phyloP scores from a whole-genome alignment of 2,329 filamentous ascomycete species.

The Daldinia sp. region DNA sequence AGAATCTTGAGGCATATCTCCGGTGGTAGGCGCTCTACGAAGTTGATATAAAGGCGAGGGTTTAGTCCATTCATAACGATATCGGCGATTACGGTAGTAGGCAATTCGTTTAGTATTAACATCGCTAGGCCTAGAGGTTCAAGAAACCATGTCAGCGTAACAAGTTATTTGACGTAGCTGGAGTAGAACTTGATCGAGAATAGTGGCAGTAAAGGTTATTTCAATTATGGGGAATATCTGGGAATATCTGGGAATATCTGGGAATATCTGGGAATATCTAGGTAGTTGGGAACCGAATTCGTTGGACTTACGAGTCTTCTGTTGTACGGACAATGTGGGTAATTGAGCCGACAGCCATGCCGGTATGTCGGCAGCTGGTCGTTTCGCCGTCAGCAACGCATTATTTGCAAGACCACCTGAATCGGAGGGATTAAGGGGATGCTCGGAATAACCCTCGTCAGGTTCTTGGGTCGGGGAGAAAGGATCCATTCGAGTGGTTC shows the following conservation, averaged over 20 bases:
- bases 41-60: conserved; percentile 91
- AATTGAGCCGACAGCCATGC: conserved; percentile 61
- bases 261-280: too few relatives aligned
- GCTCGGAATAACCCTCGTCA: conserved; percentile 89
- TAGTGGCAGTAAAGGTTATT: not conserved
- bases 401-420: conserved; percentile 45
- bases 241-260: too few relatives aligned
- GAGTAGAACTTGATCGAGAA: not conserved
- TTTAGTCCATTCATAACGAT: conserved; percentile 79
- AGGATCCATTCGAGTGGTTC: conserved; percentile 51
- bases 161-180: conserved; percentile 30
- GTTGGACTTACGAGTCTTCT: conserved; percentile 58
- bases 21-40: conserved; percentile 82
- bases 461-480: conserved; percentile 66
- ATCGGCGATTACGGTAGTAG: conserved; percentile 79
- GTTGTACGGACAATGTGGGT: conserved; percentile 56
- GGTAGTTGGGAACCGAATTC: conserved; percentile 4
- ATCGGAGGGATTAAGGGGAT: conserved; percentile 61
- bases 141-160: conserved; percentile 8
- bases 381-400: conserved; percentile 47
- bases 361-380: conserved; percentile 55
- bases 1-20: conserved; percentile 93
- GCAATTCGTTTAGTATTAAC: conserved; percentile 77
- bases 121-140: conserved; percentile 75
- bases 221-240: conserved; percentile 9